Percentiles rank a stretch among this genome's conserved stretches.
These are phyloP conservation scores for Narthecium ossifragum DNA, from an alignment of 106 monocot species.

Conservation along the genomic window DNA sequence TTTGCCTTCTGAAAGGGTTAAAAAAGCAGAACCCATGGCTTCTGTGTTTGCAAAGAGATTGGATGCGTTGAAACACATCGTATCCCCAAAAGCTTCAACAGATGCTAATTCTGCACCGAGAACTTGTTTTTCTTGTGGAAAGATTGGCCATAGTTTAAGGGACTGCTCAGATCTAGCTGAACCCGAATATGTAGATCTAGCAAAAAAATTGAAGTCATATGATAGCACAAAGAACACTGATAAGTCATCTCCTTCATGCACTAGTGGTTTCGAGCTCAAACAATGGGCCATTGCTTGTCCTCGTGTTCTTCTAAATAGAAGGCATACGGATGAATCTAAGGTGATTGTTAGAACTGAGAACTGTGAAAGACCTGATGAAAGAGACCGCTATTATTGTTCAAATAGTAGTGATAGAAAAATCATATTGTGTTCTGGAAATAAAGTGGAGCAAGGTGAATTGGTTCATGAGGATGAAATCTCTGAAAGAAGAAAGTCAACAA, in stretches of 20 bases:
- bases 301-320: not conserved
- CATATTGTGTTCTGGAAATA: slow-evolving; percentile 12
- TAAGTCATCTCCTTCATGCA: slow-evolving; percentile 21
- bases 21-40: slow-evolving; percentile 27
- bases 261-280: slow-evolving; percentile 23
- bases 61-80: slow-evolving; percentile 33
- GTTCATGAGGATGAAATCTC: not conserved
- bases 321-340: not conserved
- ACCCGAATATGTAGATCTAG: slow-evolving; percentile 11
- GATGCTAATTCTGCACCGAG: not conserved
- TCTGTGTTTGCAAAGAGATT: slow-evolving; percentile 60
- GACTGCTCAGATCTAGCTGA: slow-evolving; percentile 17
- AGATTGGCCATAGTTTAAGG: slow-evolving; percentile 19
- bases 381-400: not conserved
- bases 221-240: not conserved
- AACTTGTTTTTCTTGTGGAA: slow-evolving; percentile 45
- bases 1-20: slow-evolving; percentile 28
- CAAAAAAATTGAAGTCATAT: slow-evolving; percentile 9
- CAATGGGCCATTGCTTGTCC: slow-evolving; percentile 36
- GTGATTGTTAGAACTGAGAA: slow-evolving; percentile 6
- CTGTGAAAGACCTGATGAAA: not conserved
- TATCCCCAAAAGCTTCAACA: not conserved
- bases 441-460: slow-evolving; percentile 7
- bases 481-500: not conserved
- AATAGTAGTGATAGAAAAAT: slow-evolving; percentile 16